Evolutionary conservation across 164 flowering plant genomes (phyloP), one percentile per base, ranked within the genome.

Genomic region (Nymphaea thermarum): DNA sequence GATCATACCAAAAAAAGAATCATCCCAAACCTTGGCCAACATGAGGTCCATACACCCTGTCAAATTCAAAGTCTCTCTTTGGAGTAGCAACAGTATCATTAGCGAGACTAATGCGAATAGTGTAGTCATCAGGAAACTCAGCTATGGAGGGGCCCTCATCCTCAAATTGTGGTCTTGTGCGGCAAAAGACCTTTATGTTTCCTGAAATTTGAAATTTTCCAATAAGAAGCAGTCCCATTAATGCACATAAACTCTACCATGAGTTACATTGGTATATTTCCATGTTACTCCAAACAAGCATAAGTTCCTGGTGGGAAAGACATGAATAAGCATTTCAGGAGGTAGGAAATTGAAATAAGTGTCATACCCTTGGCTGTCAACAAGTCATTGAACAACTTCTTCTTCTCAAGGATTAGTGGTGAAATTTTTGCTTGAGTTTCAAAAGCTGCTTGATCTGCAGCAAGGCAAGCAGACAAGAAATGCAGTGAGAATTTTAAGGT

Each of bases 31-130:
- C 93, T 86, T 95, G 99, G 69, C 96, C 93, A 81, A 95, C 86
- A 81, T 95, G 99, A 74, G 98, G 99, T 66, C 97, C 98, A 84
- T 92, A 95, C 60, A 95, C 99, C 78, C 89, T 84, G 72, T 95
- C 98, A 80, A 92, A 83, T 79, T 95, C 97, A 84, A 83, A 95
- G 80, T 92, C 98, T 76, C 85, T 95, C 78, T 89, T 95, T 14
- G 87, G 84, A 77, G 87, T 90, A 57, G 89, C 73, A 41, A 81
- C 69, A 65, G 81, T 65, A 71, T 87, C 90, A 81, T 84, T 94
- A 76, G 83, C 87, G 72, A 89, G 86, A 66, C 76, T 84, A 25
- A 95, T 71, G 18, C 97, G 93, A 47, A 92, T 79, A 5, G 93
- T 90, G 78, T 70, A 76, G 67, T 92, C 88, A 83, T 95, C 98